Evolutionary conservation across 192 early-diverging fungal species (phyloP), one percentile per base, ranked within the genome.

Genomic region (Entomortierella lignicola): DNA sequence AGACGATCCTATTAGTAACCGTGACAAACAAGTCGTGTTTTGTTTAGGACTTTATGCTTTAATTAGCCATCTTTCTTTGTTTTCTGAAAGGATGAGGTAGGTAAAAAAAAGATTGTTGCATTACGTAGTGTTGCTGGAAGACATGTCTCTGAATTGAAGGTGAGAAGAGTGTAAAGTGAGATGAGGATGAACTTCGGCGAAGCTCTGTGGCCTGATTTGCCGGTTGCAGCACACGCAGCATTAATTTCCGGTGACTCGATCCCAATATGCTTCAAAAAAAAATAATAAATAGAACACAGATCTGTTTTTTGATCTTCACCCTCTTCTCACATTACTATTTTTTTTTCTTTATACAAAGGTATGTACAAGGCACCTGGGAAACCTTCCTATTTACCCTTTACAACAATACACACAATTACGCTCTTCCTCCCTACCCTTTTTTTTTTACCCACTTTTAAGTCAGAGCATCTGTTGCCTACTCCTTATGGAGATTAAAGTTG

Each of bases 1-100:
- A 97, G 8, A 92, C 91, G 39, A 93, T 77, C 6, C 84, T 88
- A 73, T 51, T 47, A 10, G 34, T 1, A 26, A 7, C 3, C 17
- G 41, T 18, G 53, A 11, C 20, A n/a, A 57, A 27, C 15, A 54
- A 12, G 37, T 27, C n/a, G 58, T 26, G 56, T 26, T 29, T n/a
- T n/a, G n/a, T n/a, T n/a, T n/a, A n/a, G n/a, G n/a, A n/a, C n/a
- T n/a, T n/a, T n/a, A n/a, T n/a, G n/a, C n/a, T n/a, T n/a, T n/a
- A n/a, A n/a, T n/a, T n/a, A n/a, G n/a, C n/a, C n/a, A n/a, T n/a
- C n/a, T n/a, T n/a, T n/a, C n/a, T n/a, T 66, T 53, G 26, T 64
- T 34, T 53, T 47, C 8, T 7, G 34, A 37, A 4, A 37, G 10
- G 10, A 10, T 10, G 5, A 7, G 34, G 34, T 37, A 37, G 34